Percentiles rank a stretch among this genome's conserved stretches.
phyloP scores from a whole-genome alignment of 1,284 basidiomycete genomes.

The Leucoagaricus sp. region DNA sequence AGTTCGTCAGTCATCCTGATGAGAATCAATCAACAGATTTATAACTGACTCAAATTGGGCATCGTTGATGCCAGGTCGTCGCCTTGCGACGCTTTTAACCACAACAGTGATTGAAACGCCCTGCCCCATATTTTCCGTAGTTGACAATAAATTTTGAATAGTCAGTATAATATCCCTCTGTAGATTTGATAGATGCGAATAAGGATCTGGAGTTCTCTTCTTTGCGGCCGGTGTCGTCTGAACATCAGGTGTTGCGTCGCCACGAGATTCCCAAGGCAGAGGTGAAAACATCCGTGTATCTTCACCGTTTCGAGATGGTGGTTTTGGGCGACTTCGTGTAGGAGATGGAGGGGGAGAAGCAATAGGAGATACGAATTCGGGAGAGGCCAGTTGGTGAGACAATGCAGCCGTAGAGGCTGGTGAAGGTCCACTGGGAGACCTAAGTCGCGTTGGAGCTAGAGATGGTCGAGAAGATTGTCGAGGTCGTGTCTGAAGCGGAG shows the following conservation, averaged over 20 bases:
- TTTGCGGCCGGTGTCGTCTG: not conserved
- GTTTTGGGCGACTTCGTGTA: not conserved
- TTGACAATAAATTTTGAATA: slow-evolving; percentile 11
- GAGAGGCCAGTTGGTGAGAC: not conserved
- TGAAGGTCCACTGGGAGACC: not conserved
- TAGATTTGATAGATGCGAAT: slow-evolving; percentile 6
- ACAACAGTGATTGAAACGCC: slow-evolving; percentile 21
- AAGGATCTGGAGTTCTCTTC: slow-evolving; percentile 3
- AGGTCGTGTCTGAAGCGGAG: not conserved
- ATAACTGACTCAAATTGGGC: slow-evolving; percentile 22
- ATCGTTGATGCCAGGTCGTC: slow-evolving; percentile 11
- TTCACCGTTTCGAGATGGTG: not conserved
- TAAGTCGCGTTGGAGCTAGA: not conserved
- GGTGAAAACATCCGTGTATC: not conserved
- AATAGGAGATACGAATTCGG: not conserved
- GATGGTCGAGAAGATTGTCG: not conserved
- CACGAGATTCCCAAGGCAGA: not conserved
- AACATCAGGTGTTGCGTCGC: not conserved
- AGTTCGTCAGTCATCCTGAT: not conserved
- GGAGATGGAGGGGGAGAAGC: not conserved
- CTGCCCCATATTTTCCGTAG: not conserved
- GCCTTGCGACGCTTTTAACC: slow-evolving; percentile 15
- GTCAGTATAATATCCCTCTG: slow-evolving; percentile 14
- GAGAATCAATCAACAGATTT: not conserved
- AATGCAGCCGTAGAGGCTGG: not conserved